phyloP scores from a whole-genome alignment of 257 asterid species.

The Fraxinus americana region DNA sequence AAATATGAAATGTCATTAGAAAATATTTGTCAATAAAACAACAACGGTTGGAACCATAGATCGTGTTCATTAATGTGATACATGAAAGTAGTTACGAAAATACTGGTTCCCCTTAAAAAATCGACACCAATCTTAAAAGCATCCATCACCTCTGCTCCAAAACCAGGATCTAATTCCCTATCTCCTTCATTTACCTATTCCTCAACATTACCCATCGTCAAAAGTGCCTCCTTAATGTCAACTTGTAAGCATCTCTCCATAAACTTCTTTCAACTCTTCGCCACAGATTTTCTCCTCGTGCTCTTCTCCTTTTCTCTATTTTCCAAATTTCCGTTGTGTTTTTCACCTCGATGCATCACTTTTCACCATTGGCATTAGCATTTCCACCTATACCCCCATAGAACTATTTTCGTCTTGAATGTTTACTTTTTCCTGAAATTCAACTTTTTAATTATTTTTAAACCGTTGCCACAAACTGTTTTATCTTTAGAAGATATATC shows the following conservation, averaged over 20 bases:
- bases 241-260: conserved; percentile 51
- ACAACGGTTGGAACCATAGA: too few relatives aligned
- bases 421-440: conserved; percentile 7
- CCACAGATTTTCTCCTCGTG: conserved; percentile 41
- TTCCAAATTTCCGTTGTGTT: neutral
- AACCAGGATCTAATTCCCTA: conserved; percentile 4
- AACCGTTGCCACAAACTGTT: neutral
- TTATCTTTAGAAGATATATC: conserved; percentile 33
- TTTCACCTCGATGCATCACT: neutral
- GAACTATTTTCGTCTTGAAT: neutral
- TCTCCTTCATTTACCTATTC: neutral
- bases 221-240: conserved; percentile 14
- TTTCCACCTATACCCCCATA: neutral
- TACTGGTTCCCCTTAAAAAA: conserved; percentile 18
- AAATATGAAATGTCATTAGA: too few relatives aligned
- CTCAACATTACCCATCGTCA: conserved; percentile 18
- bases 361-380: neutral
- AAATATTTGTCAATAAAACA: too few relatives aligned
- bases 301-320: conserved; percentile 14
- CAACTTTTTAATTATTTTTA: neutral
- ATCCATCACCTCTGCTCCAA: conserved; percentile 4
- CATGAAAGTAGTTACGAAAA: too few relatives aligned
- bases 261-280: conserved; percentile 38
- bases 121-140: conserved; percentile 26
- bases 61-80: too few relatives aligned